Evolutionary conservation across 1,139 yeast genomes (phyloP).

Genomic region (Zygotorulaspora mrakii): DNA sequence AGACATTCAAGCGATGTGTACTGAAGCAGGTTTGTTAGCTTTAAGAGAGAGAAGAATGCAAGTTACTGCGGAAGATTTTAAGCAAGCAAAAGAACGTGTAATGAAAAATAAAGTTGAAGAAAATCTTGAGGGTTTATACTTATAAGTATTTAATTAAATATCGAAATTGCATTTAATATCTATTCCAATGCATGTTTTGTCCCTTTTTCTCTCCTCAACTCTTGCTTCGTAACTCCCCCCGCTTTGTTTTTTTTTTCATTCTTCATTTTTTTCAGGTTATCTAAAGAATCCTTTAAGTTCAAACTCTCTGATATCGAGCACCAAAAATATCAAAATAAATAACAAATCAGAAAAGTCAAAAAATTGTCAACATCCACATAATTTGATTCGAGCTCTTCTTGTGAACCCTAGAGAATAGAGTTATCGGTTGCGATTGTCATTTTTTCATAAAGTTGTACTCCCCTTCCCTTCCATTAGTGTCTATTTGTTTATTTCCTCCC

Average conservation of each 20-base stretch:
- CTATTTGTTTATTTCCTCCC: too few relatives aligned
- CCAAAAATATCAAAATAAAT: too few relatives aligned
- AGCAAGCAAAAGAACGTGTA: constrained; percentile 92
- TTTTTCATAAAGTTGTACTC: too few relatives aligned
- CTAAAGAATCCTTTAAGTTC: background rate
- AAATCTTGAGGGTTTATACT: constrained; percentile 89
- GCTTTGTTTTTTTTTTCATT: background rate
- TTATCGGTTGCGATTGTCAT: too few relatives aligned
- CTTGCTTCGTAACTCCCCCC: too few relatives aligned
- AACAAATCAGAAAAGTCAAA: background rate
- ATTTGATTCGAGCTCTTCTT: background rate
- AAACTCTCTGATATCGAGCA: too few relatives aligned
- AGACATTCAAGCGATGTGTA: constrained; percentile 96
- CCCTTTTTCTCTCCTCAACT: too few relatives aligned
- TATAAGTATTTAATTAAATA: constrained; percentile 31
- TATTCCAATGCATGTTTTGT: background rate
- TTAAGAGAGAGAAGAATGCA: constrained; percentile 98
- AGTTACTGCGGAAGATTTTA: constrained; percentile 92
- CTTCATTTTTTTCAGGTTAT: background rate
- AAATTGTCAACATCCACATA: background rate
- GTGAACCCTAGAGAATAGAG: too few relatives aligned
- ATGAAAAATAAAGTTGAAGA: constrained; percentile 97
- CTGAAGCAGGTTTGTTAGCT: constrained; percentile 95
- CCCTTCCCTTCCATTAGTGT: too few relatives aligned
- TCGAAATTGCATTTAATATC: background rate